Percentiles rank a stretch among this genome's conserved stretches.
These are phyloP conservation scores for Monascus purpureus DNA, from an alignment of 495 filamentous ascomycete species.

Conservation along the genomic window DNA sequence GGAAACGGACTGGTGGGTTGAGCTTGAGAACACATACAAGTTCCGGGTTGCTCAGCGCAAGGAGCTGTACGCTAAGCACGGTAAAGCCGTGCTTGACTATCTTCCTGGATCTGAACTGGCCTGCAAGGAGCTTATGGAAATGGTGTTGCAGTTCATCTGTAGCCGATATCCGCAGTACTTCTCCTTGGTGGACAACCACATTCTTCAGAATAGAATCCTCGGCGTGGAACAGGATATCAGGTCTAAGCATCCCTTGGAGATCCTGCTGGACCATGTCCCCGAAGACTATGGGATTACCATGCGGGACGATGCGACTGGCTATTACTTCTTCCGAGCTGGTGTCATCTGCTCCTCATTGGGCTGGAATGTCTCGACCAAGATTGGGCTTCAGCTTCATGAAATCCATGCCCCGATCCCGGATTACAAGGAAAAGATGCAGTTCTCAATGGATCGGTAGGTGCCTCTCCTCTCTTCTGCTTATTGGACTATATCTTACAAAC, in stretches of 20 bases:
- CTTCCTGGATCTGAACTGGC: constrained; percentile 71
- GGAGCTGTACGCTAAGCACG: constrained; percentile 50
- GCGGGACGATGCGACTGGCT: constrained; percentile 54
- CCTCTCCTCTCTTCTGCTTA: neutral
- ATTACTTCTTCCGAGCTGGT: constrained; percentile 66
- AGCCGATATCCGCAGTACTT: constrained; percentile 75
- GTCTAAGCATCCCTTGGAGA: constrained; percentile 51
- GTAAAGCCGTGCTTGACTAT: constrained; percentile 47
- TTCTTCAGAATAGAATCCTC: constrained; percentile 62
- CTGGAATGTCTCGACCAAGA: constrained; percentile 67
- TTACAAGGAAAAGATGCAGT: constrained; percentile 83
- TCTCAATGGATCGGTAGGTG: constrained; percentile 67
- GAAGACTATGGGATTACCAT: constrained; percentile 81
- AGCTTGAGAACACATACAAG: constrained; percentile 67
- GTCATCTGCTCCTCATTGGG: constrained; percentile 68
- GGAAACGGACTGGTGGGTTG: constrained; percentile 84
- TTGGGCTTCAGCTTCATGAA: constrained; percentile 55
- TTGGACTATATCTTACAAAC: neutral
- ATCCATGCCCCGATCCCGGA: constrained; percentile 75
- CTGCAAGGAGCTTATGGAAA: constrained; percentile 86
- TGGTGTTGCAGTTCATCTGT: constrained; percentile 65
- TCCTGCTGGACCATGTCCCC: constrained; percentile 70
- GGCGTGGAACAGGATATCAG: constrained; percentile 46
- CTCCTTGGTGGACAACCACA: constrained; percentile 41
- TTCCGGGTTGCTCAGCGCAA: constrained; percentile 58